These are phyloP conservation scores for Ascobolus immersus DNA, from an alignment of 495 filamentous ascomycete species.

Conservation along the genomic window DNA sequence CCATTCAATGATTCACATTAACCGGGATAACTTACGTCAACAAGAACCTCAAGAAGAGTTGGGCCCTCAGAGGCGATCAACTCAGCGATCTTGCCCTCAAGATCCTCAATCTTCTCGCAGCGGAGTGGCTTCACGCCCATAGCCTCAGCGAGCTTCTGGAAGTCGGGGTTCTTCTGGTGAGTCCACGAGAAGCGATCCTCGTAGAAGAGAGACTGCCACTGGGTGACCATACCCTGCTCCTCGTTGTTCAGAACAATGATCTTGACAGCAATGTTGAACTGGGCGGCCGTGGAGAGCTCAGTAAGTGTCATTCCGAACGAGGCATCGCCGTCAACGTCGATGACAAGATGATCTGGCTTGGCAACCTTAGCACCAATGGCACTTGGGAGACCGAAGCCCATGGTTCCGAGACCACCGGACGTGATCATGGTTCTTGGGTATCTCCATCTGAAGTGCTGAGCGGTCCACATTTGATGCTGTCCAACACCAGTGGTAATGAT, in stretches of 20 bases:
- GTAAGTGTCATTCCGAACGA: conserved; percentile 94
- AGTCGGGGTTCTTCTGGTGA: conserved; percentile 71
- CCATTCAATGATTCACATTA: conserved; percentile 34
- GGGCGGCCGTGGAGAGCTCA: conserved; percentile 65
- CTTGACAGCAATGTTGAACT: conserved; percentile 86
- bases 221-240: conserved; percentile 91
- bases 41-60: conserved; percentile 36
- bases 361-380: conserved; percentile 90
- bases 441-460: conserved; percentile 81
- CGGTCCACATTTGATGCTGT: conserved; percentile 94
- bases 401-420: conserved; percentile 77
- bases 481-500: conserved; percentile 81
- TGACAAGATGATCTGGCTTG: conserved; percentile 55
- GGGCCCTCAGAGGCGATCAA: conserved; percentile 61
- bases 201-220: conserved; percentile 88
- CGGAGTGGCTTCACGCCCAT: conserved; percentile 53
- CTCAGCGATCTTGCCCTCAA: conserved; percentile 61
- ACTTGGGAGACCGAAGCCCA: conserved; percentile 82
- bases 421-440: conserved; percentile 70
- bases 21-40: conserved; percentile 71
- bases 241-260: conserved; percentile 85
- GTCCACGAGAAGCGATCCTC: conserved; percentile 78
- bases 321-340: conserved; percentile 88
- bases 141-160: conserved; percentile 58
- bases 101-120: conserved; percentile 39